Evolutionary conservation across 331 rosid genomes (phyloP).

Genomic region (Dryas integrifolia): DNA sequence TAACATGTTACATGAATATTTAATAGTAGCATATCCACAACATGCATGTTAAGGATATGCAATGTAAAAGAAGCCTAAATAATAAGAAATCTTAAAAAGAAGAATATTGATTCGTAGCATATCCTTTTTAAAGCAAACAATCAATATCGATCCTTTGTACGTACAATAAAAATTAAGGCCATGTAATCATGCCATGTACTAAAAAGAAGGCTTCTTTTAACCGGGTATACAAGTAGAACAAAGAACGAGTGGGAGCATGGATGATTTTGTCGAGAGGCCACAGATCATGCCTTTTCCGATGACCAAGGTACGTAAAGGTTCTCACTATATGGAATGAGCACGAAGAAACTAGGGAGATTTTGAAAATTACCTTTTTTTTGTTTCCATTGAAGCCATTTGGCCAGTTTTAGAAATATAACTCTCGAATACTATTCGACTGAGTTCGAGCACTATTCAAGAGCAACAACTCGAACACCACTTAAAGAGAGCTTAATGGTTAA

Average conservation of each 20-base stretch:
- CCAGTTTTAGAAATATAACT: too few species aligned
- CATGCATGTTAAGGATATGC: not conserved
- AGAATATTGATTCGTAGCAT: not conserved
- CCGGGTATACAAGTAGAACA: not conserved
- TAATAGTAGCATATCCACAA: too few species aligned
- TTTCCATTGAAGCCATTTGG: too few species aligned
- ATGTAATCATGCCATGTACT: not conserved
- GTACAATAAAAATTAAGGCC: not conserved
- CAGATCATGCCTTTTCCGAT: not conserved
- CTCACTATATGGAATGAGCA: not conserved
- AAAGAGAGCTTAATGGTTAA: too few species aligned
- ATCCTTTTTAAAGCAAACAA: conserved; percentile 7
- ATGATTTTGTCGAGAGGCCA: conserved; percentile 11
- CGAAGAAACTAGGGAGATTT: not conserved
- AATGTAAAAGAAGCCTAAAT: not conserved
- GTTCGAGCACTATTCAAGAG: too few species aligned
- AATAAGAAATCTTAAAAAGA: not conserved
- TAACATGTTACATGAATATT: not conserved
- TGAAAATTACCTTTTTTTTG: too few species aligned
- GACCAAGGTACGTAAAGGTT: not conserved
- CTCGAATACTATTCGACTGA: too few species aligned
- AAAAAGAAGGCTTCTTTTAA: not conserved
- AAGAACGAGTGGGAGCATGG: not conserved
- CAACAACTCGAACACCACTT: too few species aligned
- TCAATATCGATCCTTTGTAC: not conserved